Evolutionary conservation across 352 stramenopile genomes (phyloP).

Genomic region (Globisporangium apiculatum): DNA sequence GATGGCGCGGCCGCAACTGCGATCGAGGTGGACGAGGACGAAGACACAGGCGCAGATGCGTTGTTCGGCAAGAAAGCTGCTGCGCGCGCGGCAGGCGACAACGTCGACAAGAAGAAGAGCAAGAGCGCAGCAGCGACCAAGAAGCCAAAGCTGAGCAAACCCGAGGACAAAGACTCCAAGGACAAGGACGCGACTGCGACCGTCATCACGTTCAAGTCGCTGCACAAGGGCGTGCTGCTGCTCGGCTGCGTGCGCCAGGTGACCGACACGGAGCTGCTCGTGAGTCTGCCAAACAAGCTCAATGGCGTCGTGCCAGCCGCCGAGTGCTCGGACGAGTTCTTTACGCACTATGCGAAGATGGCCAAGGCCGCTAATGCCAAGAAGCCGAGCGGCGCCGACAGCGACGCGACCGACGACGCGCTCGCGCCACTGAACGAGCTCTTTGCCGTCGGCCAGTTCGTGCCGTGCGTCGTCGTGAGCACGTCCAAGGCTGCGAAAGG

Average conservation of each 20-base stretch:
- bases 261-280: constrained; percentile 69
- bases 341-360: constrained; percentile 20
- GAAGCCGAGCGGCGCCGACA: constrained; percentile 7
- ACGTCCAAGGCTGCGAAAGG: constrained; percentile 62
- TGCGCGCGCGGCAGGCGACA: constrained; percentile 12
- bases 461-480: constrained; percentile 74
- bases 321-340: constrained; percentile 80
- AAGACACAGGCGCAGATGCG: constrained; percentile 31
- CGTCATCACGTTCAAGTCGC: constrained; percentile 60
- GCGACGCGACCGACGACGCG: constrained; percentile 16
- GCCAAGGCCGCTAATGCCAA: constrained; percentile 23
- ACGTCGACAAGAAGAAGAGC: constrained; percentile 15
- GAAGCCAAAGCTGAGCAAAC: constrained; percentile 22
- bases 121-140: constrained; percentile 13
- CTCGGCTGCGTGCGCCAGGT: constrained; percentile 89
- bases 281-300: constrained; percentile 92
- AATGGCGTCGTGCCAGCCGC: constrained; percentile 84
- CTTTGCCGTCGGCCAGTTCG: constrained; percentile 78
- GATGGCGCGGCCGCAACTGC: constrained; percentile 16
- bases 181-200: constrained; percentile 24
- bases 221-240: constrained; percentile 66
- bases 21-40: constrained; percentile 20
- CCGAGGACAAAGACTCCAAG: constrained; percentile 5
- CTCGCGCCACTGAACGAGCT: constrained; percentile 43
- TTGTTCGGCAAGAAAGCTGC: constrained; percentile 79